These are phyloP conservation scores for Iris macrosiphon DNA, from an alignment of 106 monocot species.

Conservation along the genomic window DNA sequence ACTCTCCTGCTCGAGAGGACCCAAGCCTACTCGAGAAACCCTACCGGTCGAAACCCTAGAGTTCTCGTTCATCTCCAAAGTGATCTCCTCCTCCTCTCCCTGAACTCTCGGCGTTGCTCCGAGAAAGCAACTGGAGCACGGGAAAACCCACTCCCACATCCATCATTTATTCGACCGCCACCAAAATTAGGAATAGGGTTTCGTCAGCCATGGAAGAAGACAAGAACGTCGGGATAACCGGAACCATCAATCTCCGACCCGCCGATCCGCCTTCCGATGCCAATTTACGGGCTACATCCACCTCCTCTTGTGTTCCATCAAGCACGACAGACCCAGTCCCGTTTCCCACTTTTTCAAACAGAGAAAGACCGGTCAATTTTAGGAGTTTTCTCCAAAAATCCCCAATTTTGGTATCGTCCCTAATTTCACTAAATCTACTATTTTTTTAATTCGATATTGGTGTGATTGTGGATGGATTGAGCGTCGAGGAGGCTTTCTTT, in stretches of 20 bases:
- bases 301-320: slow-evolving; percentile 69
- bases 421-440: too few relatives aligned
- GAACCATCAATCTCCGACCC: slow-evolving; percentile 26
- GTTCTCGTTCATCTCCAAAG: too few relatives aligned
- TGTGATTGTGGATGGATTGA: slow-evolving; percentile 40
- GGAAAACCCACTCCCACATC: not conserved
- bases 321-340: slow-evolving; percentile 38
- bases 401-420: not conserved
- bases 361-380: slow-evolving; percentile 28
- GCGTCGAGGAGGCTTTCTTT: slow-evolving; percentile 53
- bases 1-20: too few relatives aligned
- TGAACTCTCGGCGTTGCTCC: too few relatives aligned
- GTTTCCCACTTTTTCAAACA: slow-evolving; percentile 71
- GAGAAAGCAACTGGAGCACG: too few relatives aligned
- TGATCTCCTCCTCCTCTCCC: too few relatives aligned
- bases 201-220: not conserved
- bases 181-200: not conserved
- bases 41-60: too few relatives aligned
- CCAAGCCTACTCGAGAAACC: too few relatives aligned
- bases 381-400: not conserved
- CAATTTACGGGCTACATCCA: slow-evolving; percentile 50
- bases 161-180: too few relatives aligned
- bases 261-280: slow-evolving; percentile 3
- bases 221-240: slow-evolving; percentile 10
- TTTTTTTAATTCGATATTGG: slow-evolving; percentile 18